Evolutionary conservation across 108 stramenopile genomes (phyloP), one percentile per base, ranked within the genome.

Genomic region (Pseudonitzschia multiseries): DNA sequence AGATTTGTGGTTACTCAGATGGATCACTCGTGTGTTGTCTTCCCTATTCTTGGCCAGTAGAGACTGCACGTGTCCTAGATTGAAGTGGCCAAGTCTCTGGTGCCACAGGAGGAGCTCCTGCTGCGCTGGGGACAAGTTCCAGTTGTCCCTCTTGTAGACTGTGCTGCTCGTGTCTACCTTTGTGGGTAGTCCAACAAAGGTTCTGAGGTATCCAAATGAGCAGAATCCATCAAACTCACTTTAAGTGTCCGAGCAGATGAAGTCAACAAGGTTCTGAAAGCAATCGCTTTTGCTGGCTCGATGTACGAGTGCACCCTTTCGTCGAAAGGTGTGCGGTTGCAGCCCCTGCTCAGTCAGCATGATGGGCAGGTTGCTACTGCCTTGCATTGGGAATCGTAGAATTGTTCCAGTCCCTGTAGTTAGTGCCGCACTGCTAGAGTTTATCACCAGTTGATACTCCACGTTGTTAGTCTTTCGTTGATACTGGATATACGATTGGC

Each of bases 91-190:
- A 33, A 80, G 63, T 12, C 54, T 48, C 13, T 53, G 70, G 53
- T 86, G 85, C 74, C 74, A 75, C 8, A 13, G 46, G 22, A 84
- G 32, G 8, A 82, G 65, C 33, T 74, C 74, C 21, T 77, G 71
- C 40, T 82, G 70, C 18, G 68, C 36, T 13, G 59, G 26, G 22
- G 65, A 62, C 5, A 84, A 63, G 54, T 84, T 87, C 17, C 57
- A 56, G 54, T 86, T 86, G 10, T 28, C 36, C 20, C 24, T 54
- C 24, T n/a, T 69, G 24, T 20, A 43, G 15, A 27, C 12, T 28
- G 6, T 2, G 36, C 4, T 36, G 2, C 36, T 5, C 36, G 4
- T 36, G 36, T 13, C 6, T 24, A 53, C 8, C 53, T n/a, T 53
- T 12, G 24, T 8, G 9, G 6, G 53, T 8, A 8, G 13, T 22